Conservation (phyloP, 1,284 basidiomycete species). For the Kalmanozyma brasiliensis region DNA sequence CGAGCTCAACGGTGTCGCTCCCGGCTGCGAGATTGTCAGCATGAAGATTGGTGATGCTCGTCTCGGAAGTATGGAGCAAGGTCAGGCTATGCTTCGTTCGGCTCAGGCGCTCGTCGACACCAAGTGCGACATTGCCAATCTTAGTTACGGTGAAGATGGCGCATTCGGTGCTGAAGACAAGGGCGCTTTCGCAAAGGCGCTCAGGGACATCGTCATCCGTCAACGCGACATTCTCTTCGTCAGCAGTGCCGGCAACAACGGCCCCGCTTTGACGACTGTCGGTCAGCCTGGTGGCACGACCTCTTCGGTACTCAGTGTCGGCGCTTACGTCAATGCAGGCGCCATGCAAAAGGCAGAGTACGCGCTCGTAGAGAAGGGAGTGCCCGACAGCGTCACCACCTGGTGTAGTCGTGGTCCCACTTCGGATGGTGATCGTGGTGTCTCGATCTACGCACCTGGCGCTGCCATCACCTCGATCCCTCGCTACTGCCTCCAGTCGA, state of each 20-base stretch:
- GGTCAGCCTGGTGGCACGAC: conserved; percentile 68
- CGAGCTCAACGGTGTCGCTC: conserved; percentile 67
- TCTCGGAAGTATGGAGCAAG: conserved; percentile 66
- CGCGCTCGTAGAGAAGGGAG: conserved; percentile 65
- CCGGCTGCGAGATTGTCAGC: conserved; percentile 66
- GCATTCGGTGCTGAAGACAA: conserved; percentile 65
- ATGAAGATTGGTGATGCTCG: conserved; percentile 63
- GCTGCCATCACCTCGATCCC: conserved; percentile 68
- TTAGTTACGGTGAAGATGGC: conserved; percentile 68
- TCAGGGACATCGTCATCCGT: conserved; percentile 62
- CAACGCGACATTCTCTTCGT: conserved; percentile 64
- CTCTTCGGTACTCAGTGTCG: conserved; percentile 65
- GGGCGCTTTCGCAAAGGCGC: conserved; percentile 64
- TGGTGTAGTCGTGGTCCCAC: conserved; percentile 68
- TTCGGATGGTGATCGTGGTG: conserved; percentile 63
- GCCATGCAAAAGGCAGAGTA: conserved; percentile 68
- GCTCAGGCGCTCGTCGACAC: conserved; percentile 67
- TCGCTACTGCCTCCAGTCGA: conserved; percentile 66
- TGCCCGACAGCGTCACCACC: conserved; percentile 65
- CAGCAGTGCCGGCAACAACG: conserved; percentile 65
- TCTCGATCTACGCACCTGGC: conserved; percentile 67
- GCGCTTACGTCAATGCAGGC: conserved; percentile 67
- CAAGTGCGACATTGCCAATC: conserved; percentile 67
- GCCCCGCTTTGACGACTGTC: conserved; percentile 68
- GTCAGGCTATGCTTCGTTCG: conserved; percentile 68